Percentiles rank a stretch among this genome's conserved stretches.
phyloP scores from a whole-genome alignment of 202 grass and related monocot species.

The Sporobolus alterniflorus region DNA sequence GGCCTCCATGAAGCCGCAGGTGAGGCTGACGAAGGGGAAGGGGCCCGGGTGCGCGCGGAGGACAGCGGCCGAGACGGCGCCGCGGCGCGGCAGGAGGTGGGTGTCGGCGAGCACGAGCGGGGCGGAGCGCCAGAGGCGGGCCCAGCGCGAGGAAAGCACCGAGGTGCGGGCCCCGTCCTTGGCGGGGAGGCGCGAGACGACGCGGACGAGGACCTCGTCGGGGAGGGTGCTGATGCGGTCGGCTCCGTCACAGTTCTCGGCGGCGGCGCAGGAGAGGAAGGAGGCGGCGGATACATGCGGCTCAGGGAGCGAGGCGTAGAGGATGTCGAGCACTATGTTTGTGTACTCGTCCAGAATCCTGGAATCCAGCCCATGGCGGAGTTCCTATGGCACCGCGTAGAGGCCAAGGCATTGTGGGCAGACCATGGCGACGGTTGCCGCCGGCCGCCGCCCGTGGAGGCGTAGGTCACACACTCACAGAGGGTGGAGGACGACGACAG shows the following conservation, averaged over 20 bases:
- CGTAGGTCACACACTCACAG: too few species aligned
- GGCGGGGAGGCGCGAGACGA: slow-evolving; percentile 10
- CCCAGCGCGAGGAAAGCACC: slow-evolving; percentile 12
- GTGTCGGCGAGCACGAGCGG: slow-evolving; percentile 36
- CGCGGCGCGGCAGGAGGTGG: slow-evolving; percentile 17
- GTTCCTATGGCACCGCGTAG: too few species aligned
- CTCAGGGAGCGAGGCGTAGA: neutral
- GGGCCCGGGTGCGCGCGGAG: neutral
- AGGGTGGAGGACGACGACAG: too few species aligned
- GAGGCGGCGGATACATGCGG: slow-evolving; percentile 16
- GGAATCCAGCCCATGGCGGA: slow-evolving; percentile 25
- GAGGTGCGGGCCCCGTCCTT: slow-evolving; percentile 20
- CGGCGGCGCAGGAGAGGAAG: neutral
- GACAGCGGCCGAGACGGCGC: neutral
- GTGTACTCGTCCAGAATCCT: neutral
- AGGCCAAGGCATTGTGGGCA: too few species aligned
- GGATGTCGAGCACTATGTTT: neutral
- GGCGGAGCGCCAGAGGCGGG: neutral
- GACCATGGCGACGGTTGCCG: too few species aligned
- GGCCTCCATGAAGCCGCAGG: too few species aligned
- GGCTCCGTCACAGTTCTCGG: neutral
- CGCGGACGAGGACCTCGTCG: slow-evolving; percentile 15
- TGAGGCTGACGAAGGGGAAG: neutral
- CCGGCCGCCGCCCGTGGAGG: too few species aligned
- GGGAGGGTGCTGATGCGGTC: slow-evolving; percentile 30